phyloP scores from a whole-genome alignment of 306 rosid species.

The Fagus crenata region DNA sequence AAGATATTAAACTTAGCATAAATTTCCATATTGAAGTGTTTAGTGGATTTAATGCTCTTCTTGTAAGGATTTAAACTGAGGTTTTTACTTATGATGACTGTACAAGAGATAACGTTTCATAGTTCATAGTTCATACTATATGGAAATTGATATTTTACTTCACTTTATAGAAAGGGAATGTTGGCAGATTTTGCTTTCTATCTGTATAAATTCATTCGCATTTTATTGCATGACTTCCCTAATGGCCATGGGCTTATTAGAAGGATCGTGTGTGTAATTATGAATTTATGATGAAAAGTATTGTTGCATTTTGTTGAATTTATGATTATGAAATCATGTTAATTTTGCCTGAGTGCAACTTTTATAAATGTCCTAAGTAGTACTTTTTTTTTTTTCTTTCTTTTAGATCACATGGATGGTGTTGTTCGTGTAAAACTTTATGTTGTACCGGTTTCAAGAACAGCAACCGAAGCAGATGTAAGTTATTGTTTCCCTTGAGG shows the following conservation, averaged over 20 bases:
- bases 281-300: neutral
- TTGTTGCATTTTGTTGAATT: neutral
- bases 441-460: slow-evolving; percentile 76
- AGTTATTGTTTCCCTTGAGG: slow-evolving; percentile 30
- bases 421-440: slow-evolving; percentile 55
- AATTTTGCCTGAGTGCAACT: neutral
- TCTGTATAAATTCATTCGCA: neutral
- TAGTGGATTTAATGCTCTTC: neutral
- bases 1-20: no score
- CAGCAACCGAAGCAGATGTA: slow-evolving; percentile 61
- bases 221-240: neutral
- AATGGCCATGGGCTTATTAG: no score
- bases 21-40: no score
- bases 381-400: neutral
- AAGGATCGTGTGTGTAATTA: neutral
- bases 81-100: neutral
- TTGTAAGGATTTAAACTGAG: neutral
- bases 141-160: neutral
- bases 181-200: neutral
- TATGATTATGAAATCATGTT: neutral
- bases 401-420: slow-evolving; percentile 52
- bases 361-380: neutral
- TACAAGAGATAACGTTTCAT: neutral
- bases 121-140: no score
- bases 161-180: neutral